Evolutionary conservation across 176 grass and related monocot genomes (phyloP), one percentile per base, ranked within the genome.

Genomic region (Aegilops umbellulata): DNA sequence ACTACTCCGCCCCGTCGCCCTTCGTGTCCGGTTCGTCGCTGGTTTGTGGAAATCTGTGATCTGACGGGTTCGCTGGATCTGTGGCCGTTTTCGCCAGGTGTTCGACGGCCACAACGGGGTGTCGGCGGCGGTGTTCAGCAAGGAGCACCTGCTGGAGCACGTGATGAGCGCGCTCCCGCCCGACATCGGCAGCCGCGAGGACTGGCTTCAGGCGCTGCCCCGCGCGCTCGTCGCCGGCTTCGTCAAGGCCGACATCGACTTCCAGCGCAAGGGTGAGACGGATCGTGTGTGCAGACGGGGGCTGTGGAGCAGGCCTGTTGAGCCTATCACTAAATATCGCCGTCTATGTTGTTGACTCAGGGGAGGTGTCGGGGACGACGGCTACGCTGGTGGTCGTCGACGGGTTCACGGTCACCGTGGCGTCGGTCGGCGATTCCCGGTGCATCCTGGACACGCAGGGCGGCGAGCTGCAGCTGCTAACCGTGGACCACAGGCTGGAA

Each of bases 61-160:
- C 24, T 74, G 29, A 85, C 55, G 49, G 34, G 35, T 78, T 82
- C 70, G 25, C 31, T 80, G 84, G 92, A 92, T 84, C 79, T 88
- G 46, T 71, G 41, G 30, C 31, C 27, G n/a, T 60, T 61, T 61
- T 63, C 75, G 20, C 7, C 69, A 99, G 97, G 87, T 96, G 74
- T 96, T 99, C 82, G 97, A 99, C 68, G 97, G 94, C 30, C 97
- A 99, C 90, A 96, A 99, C 76, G 97, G 97, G 27, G 94, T 91
- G 29, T 94, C 90, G 38, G 97, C 94, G 34, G 97, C 92, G 41
- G 84, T 99, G 76, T 99, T 90, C 88, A 87, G 94, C 70, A 96
- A 96, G 80, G 97, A 99, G 87, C 90, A 96, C 51, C 85, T 99
- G 82, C 84, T 96, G 51, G 90, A 96, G 64, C 86, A 99, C 77